phyloP scores from a whole-genome alignment of 495 filamentous ascomycete species.

The Hypoxylon trugodes region DNA sequence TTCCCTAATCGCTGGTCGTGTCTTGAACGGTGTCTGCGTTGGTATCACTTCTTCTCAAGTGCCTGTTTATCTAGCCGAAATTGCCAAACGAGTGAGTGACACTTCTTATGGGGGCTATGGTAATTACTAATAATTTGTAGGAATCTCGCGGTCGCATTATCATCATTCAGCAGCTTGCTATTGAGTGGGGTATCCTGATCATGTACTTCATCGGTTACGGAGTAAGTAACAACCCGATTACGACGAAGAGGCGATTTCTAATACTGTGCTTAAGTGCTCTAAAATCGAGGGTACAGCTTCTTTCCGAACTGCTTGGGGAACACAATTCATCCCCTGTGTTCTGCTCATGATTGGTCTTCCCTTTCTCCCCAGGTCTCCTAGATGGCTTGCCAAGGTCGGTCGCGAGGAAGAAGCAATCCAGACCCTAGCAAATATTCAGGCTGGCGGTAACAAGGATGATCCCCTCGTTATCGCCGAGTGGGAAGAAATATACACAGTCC shows the following conservation, averaged over 20 bases:
- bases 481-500: constrained; percentile 71
- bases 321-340: constrained; percentile 73
- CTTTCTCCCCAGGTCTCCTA: constrained; percentile 76
- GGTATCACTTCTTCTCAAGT: constrained; percentile 81
- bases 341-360: constrained; percentile 69
- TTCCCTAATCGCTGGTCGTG: constrained; percentile 73
- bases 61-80: constrained; percentile 82
- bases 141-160: constrained; percentile 66
- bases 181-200: constrained; percentile 72
- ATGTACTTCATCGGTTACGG: constrained; percentile 56
- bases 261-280: constrained; percentile 51
- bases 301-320: constrained; percentile 77
- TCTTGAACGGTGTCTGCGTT: constrained; percentile 76
- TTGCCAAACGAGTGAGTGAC: constrained; percentile 70
- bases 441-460: constrained; percentile 68
- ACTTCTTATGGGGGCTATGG: neutral
- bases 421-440: constrained; percentile 74
- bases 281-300: constrained; percentile 68
- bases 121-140: constrained; percentile 11
- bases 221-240: constrained; percentile 19
- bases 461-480: constrained; percentile 75
- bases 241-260: constrained; percentile 53
- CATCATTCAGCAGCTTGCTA: constrained; percentile 78
- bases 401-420: constrained; percentile 73
- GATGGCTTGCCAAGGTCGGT: constrained; percentile 76